Conservation (phyloP, 257 asterid species). For the Solanum boliviense region DNA sequence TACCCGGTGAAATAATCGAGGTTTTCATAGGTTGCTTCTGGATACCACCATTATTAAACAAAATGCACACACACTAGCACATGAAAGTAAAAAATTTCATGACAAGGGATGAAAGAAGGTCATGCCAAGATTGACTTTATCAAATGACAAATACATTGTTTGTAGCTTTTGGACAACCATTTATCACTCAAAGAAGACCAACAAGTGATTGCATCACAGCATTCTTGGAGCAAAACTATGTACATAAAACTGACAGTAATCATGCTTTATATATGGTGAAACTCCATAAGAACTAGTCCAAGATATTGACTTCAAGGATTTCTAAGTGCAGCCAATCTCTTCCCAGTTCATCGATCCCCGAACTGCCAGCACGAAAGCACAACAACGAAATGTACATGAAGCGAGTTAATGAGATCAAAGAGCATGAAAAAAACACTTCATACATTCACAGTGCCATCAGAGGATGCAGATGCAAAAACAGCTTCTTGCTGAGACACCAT, state of each 20-base stretch:
- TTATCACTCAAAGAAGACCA: too few relatives aligned
- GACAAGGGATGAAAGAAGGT: not conserved
- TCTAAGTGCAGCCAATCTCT: too few relatives aligned
- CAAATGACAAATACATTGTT: not conserved
- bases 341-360: too few relatives aligned
- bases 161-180: not conserved
- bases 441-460: constrained; percentile 68
- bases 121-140: not conserved
- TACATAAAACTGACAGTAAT: too few relatives aligned
- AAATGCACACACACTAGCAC: not conserved
- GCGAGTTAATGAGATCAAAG: too few relatives aligned
- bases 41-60: not conserved
- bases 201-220: too few relatives aligned
- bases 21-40: not conserved
- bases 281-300: too few relatives aligned
- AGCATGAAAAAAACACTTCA: constrained; percentile 8
- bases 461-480: constrained; percentile 79
- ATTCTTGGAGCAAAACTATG: too few relatives aligned
- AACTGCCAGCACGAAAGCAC: too few relatives aligned
- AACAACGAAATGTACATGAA: too few relatives aligned
- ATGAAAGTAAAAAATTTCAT: not conserved
- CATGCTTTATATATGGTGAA: too few relatives aligned
- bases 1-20: not conserved
- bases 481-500: constrained; percentile 55
- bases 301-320: too few relatives aligned